A percentile compares a stretch with the other conserved stretches of the same genome.
Conservation (phyloP, 2,329 filamentous ascomycete genomes). For the Calonectria ilicicola region DNA sequence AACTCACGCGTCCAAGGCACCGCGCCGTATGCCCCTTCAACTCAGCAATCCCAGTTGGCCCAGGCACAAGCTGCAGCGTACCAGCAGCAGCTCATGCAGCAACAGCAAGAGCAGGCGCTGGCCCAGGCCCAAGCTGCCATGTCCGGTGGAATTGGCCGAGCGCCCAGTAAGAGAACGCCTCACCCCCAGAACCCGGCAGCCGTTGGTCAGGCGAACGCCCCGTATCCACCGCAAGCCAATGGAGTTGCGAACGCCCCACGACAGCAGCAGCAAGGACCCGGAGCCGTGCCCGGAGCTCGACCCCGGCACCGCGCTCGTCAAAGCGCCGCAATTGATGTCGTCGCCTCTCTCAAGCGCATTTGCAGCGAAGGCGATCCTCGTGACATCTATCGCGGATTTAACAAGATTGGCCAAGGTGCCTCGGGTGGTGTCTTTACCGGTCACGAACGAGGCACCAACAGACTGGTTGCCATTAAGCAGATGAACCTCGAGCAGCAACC, state of each 20-base stretch:
- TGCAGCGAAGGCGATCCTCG: slow-evolving; percentile 92
- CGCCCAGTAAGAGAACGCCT: slow-evolving; percentile 77
- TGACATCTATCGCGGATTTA: slow-evolving; percentile 86
- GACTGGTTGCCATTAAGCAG: slow-evolving; percentile 97
- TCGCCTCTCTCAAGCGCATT: slow-evolving; percentile 86
- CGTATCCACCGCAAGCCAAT: slow-evolving; percentile 47
- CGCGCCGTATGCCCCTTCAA: slow-evolving; percentile 61
- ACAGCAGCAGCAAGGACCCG: slow-evolving; percentile 48
- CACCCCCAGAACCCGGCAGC: slow-evolving; percentile 42
- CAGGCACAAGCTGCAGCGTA: slow-evolving; percentile 61
- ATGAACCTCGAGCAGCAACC: slow-evolving; percentile 99
- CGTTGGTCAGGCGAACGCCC: slow-evolving; percentile 39
- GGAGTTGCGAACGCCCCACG: slow-evolving; percentile 49
- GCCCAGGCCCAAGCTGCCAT: slow-evolving; percentile 83
- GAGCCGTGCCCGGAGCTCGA: slow-evolving; percentile 65
- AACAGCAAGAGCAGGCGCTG: slow-evolving; percentile 90
- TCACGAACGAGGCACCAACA: slow-evolving; percentile 84
- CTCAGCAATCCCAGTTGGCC: slow-evolving; percentile 45
- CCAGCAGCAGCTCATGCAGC: slow-evolving; percentile 76
- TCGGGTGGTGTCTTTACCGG: slow-evolving; percentile 96
- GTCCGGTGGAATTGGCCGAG: slow-evolving; percentile 76
- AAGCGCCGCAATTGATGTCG: slow-evolving; percentile 84
- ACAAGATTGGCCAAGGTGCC: slow-evolving; percentile 97
- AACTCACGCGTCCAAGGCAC: slow-evolving; percentile 72
- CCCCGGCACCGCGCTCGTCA: slow-evolving; percentile 83